Percentiles rank a stretch among this genome's conserved stretches.
phyloP scores from a whole-genome alignment of 805 yeast genomes.

The Candida railenensis region DNA sequence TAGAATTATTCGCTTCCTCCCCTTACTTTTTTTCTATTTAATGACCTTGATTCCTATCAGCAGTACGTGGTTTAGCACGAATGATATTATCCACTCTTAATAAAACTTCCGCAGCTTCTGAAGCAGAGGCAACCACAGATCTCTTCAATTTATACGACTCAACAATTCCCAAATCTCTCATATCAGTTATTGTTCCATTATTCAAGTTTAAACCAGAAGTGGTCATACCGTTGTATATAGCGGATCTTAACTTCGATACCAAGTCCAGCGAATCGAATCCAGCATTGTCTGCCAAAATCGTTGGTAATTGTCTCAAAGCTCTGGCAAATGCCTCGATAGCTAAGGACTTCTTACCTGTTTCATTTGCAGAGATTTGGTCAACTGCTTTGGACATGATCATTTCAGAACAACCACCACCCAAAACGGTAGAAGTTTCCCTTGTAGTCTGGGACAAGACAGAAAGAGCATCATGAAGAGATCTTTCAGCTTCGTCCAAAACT shows the following conservation, averaged over 20 bases:
- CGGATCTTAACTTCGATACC: conserved; percentile 84
- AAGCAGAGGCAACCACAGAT: conserved; percentile 91
- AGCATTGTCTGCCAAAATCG: conserved; percentile 94
- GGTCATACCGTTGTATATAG: conserved; percentile 87
- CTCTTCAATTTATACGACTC: conserved; percentile 90
- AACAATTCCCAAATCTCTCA: conserved; percentile 90
- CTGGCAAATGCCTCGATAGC: conserved; percentile 95
- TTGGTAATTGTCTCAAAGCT: conserved; percentile 92
- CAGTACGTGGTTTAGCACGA: conserved; percentile 96
- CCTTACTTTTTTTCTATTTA: conserved; percentile 1
- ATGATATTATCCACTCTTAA: conserved; percentile 95
- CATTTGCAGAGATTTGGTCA: conserved; percentile 87
- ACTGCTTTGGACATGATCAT: conserved; percentile 96
- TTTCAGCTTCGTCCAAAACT: conserved; percentile 47
- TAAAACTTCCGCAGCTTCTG: conserved; percentile 97
- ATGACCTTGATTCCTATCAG: conserved; percentile 62
- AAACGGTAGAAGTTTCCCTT: conserved; percentile 82
- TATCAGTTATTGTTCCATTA: conserved; percentile 83
- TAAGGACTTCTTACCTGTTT: conserved; percentile 86
- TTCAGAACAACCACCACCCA: conserved; percentile 92
- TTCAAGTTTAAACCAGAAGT: conserved; percentile 90
- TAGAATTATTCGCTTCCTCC: not conserved
- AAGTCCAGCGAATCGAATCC: conserved; percentile 93
- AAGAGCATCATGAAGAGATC: conserved; percentile 85
- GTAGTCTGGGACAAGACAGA: conserved; percentile 96